Evolutionary conservation across 108 stramenopile species (phyloP).

Genomic region (Nitzschia sp.): DNA sequence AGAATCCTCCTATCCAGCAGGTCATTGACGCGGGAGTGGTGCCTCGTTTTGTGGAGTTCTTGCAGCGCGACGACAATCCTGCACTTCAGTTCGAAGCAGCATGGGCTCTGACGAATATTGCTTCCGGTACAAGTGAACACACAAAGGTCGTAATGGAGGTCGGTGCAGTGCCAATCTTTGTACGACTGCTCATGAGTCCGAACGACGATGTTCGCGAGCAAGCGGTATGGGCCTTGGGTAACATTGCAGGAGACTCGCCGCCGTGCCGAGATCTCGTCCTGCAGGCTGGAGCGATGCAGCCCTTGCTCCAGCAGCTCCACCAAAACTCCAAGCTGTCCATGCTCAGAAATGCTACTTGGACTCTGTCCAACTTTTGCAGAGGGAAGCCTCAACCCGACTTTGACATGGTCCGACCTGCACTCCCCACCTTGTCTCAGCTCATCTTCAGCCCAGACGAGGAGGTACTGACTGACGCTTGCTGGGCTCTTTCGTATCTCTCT

Average conservation of each 20-base stretch:
- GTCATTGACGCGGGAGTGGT: slow-evolving; percentile 97
- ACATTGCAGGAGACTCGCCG: slow-evolving; percentile 98
- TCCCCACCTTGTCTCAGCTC: slow-evolving; percentile 93
- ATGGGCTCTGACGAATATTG: slow-evolving; percentile 99
- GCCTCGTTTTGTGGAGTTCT: slow-evolving; percentile 95
- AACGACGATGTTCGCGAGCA: slow-evolving; percentile 98
- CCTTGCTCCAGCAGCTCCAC: slow-evolving; percentile 92
- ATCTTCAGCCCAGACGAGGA: slow-evolving; percentile 96
- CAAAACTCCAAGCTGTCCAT: slow-evolving; percentile 92
- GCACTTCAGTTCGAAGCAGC: slow-evolving; percentile 99
- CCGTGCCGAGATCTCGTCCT: slow-evolving; percentile 96
- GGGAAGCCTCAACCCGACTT: slow-evolving; percentile 99
- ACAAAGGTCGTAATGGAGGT: slow-evolving; percentile 97
- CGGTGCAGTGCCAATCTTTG: slow-evolving; percentile 98
- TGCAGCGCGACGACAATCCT: slow-evolving; percentile 91
- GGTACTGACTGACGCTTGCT: slow-evolving; percentile 99
- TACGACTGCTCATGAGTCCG: slow-evolving; percentile 84
- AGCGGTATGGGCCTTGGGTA: slow-evolving; percentile 98
- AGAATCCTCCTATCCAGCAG: slow-evolving; percentile 98
- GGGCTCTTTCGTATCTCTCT: slow-evolving; percentile 95
- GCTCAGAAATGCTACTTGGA: slow-evolving; percentile 99
- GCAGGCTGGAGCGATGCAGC: slow-evolving; percentile 89
- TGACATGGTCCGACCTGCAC: slow-evolving; percentile 86
- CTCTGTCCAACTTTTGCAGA: slow-evolving; percentile 98
- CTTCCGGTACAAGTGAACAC: slow-evolving; percentile 96